Evolutionary conservation across 306 rosid genomes (phyloP), one percentile per base, ranked within the genome.

Genomic region (Glycine soja): DNA sequence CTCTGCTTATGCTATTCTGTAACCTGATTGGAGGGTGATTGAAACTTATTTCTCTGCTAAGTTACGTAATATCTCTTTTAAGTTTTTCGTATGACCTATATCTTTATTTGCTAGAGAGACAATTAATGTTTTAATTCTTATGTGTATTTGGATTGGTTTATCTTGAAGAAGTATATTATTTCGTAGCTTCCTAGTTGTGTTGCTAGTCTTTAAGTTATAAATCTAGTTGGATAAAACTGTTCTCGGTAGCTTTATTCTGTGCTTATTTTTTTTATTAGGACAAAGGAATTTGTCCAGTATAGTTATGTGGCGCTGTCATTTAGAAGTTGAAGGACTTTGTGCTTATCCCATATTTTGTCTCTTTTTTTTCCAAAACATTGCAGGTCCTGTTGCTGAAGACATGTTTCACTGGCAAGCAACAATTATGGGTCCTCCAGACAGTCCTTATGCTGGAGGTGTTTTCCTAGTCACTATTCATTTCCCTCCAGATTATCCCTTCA

Each of bases 341-440:
- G 30, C 34, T 78, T 42, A 15, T 78, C 46, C 46, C 56, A 11
- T 40, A 15, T 16, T 16, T 45, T 47, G 6, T 58, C 38, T 58
- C 58, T 50, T 67, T 13, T 34, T n/a, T 1, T 2, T 0, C 10
- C 8, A 53, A 79, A 77, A 79, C 51, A 65, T 81, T 68, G 76
- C 88, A 93, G 97, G 96, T 72, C 97, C 97, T 50, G 94, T 93
- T 83, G 96, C 96, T 0, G 96, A 93, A 76, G 98, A 93, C 80
- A 91, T 93, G 98, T 93, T 93, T 80, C 98, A 93, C 67, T 93
- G 98, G 98, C 98, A 93, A 86, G 98, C 98, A 82, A 93, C 98
- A 51, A 93, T 93, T 59, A 93, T 93, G 97, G 98, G 98, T 78
- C 98, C 98, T 80, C 90, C 98, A 42, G 98, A 93, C 89, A 93